Percentiles rank a stretch among this genome's conserved stretches.
These are phyloP conservation scores for Thalassiosira profunda DNA, from an alignment of 108 stramenopile genomes.

Conservation along the genomic window DNA sequence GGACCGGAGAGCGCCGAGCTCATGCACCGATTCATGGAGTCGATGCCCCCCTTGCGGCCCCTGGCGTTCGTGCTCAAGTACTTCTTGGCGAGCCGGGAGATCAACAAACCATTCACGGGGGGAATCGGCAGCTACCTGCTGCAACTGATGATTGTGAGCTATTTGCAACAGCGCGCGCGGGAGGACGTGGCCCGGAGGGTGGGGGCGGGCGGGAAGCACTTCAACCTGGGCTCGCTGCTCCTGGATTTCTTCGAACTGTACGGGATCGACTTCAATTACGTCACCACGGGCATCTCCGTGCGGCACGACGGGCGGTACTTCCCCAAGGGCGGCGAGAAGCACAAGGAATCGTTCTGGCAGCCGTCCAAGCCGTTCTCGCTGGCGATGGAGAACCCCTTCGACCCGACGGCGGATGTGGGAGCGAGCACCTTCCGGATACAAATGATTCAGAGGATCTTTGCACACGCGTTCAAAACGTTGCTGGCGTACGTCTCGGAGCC, in stretches of 20 bases:
- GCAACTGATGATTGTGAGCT: conserved; percentile 90
- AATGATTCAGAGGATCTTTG: conserved; percentile 82
- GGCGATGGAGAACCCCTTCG: conserved; percentile 94
- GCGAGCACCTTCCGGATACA: conserved; percentile 75
- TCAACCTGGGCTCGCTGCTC: conserved; percentile 86
- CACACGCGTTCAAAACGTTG: conserved; percentile 75
- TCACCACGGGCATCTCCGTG: conserved; percentile 85
- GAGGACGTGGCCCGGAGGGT: conserved; percentile 31
- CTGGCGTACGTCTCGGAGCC: conserved; percentile 76
- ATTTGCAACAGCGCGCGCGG: conserved; percentile 83
- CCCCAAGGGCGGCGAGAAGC: conserved; percentile 74
- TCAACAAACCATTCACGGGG: conserved; percentile 96
- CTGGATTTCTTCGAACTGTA: conserved; percentile 96
- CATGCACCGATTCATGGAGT: conserved; percentile 77
- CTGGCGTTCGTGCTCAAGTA: conserved; percentile 95
- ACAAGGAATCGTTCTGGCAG: conserved; percentile 65
- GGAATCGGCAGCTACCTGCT: conserved; percentile 95
- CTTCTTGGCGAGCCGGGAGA: conserved; percentile 88
- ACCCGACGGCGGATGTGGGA: conserved; percentile 83
- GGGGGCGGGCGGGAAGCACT: conserved; percentile 6
- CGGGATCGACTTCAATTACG: conserved; percentile 91
- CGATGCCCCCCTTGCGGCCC: conserved; percentile 90
- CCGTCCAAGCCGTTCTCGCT: conserved; percentile 62
- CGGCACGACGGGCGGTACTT: conserved; percentile 90
- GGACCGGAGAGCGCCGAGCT: conserved; percentile 82